Evolutionary conservation across 352 stramenopile species (phyloP), one percentile per base, ranked within the genome.

Genomic region (Ophiocytium majus): DNA sequence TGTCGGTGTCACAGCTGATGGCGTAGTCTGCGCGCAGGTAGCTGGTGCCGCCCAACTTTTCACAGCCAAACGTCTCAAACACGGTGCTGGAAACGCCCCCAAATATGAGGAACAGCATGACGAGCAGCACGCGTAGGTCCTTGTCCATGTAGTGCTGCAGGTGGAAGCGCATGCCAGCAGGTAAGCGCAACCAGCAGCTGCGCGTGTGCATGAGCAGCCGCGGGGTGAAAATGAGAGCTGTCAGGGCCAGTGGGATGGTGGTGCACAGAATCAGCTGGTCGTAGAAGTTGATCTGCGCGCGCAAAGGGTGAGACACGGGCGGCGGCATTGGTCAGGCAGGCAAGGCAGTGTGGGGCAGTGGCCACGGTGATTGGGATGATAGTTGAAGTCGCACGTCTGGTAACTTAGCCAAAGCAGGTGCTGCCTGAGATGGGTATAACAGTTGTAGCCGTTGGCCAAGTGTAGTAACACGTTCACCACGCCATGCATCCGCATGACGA

Each of bases 21-120:
- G n/a, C 19, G 36, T 87, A 85, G 83, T 87, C 83, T 1, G 83
- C 83, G 9, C 83, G 36, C 23, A 87, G 79, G 0, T 50, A 85
- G 23, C 71, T 81, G 32, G 63, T 80, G 36, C 83, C 79, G 50
- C 81, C 79, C 17, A 87, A 80, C 9, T 81, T 28, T 0, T 87
- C 83, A 36, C 83, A 87, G 1, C 75, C 83, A 28, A 87, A 87
- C 63, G 79, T 87, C 10, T 76, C 28, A 31, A 87, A 85, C 14
- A 87, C 0, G 43, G 36, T 66, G 23, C 75, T 49, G 32, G 31
- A 79, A 10, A 86, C 83, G 19, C 32, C 57, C 10, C 75, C 78
- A 43, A 84, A 87, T 1, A 87, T 37, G 28, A 80, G 33, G 66
- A 87, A 87, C 19, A 63, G 33, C 49, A 87, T 5, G 14, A 87